These are phyloP conservation scores for Curvularia lunata DNA, from an alignment of 2,329 filamentous ascomycete genomes.

Conservation along the genomic window DNA sequence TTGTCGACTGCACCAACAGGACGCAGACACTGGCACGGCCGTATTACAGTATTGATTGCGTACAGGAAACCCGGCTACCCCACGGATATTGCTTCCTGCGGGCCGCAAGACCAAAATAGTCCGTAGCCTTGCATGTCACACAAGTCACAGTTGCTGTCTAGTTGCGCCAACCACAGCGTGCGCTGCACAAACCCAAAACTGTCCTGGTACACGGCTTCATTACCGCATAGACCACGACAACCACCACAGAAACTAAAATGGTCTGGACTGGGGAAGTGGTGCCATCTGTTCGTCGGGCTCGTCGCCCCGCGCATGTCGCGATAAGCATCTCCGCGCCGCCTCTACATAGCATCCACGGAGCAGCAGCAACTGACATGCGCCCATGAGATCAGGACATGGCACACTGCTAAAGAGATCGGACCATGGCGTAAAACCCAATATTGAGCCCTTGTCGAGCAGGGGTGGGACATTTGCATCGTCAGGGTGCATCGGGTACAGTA, in stretches of 20 bases:
- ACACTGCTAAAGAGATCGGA: background rate
- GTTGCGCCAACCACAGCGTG: conserved; percentile 3
- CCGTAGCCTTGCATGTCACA: conserved; percentile 14
- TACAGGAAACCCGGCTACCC: conserved; percentile 24
- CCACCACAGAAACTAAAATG: conserved; percentile 26
- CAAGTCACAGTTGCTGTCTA: conserved; percentile 3
- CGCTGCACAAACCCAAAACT: conserved; percentile 3
- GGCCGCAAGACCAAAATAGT: conserved; percentile 25
- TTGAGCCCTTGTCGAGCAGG: conserved; percentile 20
- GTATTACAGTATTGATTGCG: conserved; percentile 30
- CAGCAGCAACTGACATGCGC: conserved; percentile 11
- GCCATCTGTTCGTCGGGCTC: conserved; percentile 10
- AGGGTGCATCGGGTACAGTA: conserved; percentile 30
- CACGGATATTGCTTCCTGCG: conserved; percentile 15
- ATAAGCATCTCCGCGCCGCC: conserved; percentile 5
- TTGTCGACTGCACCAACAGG: background rate
- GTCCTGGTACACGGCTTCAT: conserved; percentile 7
- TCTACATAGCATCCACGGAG: background rate
- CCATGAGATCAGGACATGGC: background rate
- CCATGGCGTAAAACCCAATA: conserved; percentile 15
- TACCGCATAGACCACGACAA: conserved; percentile 7
- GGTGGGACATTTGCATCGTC: conserved; percentile 34
- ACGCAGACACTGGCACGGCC: conserved; percentile 5
- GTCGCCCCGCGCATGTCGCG: conserved; percentile 26
- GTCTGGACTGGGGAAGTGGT: conserved; percentile 11